Base-by-base conservation (phyloP, 257 asterid genomes). In the Verbascum thapsus region DNA sequence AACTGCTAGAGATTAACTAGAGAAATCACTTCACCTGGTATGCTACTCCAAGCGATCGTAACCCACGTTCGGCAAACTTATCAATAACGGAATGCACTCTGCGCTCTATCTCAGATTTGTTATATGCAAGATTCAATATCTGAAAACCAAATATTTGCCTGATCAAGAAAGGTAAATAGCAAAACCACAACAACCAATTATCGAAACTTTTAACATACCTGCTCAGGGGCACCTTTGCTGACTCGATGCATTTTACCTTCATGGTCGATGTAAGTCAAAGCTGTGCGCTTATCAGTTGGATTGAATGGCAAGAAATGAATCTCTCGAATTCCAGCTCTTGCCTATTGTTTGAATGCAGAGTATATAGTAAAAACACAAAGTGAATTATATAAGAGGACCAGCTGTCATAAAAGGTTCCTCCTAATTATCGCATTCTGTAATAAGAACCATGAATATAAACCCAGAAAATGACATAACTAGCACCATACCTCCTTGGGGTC, bases 161-260 rank as follows among this genome's bases (percentile, higher is more conserved):
- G 48, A 55, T 67, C 57, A 74, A 58, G 72, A 66, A 41, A 48
- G 66, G 26, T 17, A 67, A 53, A 22, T 12, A 35, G 47, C 23
- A 52, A 48, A 38, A 66, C 47, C 19, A 19, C 54, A 55, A 53
- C 15, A 63, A 42, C 41, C 54, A 58, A 22, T 11, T 58, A 9
- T 34, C 26, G 42, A 57, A 63, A 70, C 53, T 59, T 19, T 61
- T 69, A 26, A 76, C 76, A 72, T 67, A 90, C 97, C 88, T 87
- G 96, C 56, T 90, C 98, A 38, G 98, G 98, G 53, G 98, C 98
- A 73, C 98, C 97, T 80, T 90, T 90, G 85, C 96, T 90, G 43
- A 75, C 87, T 55, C 97, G 79, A 54, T 87, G 94, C 97, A 86
- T 81, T 67, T 87, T 85, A 11, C 95, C 96, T 69, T 78, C 75